Evolutionary conservation across 306 rosid genomes (phyloP), one percentile per base, ranked within the genome.

Genomic region (Geum urbanum): DNA sequence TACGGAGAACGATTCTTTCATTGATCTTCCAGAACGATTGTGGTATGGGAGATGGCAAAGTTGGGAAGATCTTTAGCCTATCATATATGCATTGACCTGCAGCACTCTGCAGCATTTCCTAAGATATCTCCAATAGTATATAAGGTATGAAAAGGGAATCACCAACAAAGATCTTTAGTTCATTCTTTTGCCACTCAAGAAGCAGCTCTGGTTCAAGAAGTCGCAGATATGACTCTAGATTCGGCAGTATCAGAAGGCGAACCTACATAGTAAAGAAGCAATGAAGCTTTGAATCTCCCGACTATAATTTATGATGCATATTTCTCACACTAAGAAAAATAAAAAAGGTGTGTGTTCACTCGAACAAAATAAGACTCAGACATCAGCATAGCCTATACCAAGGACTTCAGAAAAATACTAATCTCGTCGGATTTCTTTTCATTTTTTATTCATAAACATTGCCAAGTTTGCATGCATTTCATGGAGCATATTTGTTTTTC

Each of bases 151-250:
- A 70, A 72, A 59, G 53, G 53, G 53, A 73, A 82, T 80, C 84
- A 90, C 96, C 89, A 90, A 84, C 84, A 90, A n/a, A n/a, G n/a
- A n/a, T n/a, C 87, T 87, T 90, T 79, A 90, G 76, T 76, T 82
- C 96, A 77, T 90, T 86, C 85, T 81, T 90, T 84, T 90, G 88
- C 79, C 78, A 85, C 84, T 85, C 89, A 27, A 82, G 88, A 79
- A 84, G 84, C 85, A 90, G 77, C 83, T 90, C 91, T 69, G 89
- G 91, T 84, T 90, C 96, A 77, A 90, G 94, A 79, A 90, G 91
- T 72, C 52, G 81, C 66, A 90, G 78, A 79, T 90, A 90, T 51
- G 84, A 80, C 79, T 85, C 89, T 46, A 90, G 86, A 83, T 87
- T 90, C 54, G 94, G 96, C 76, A 90, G 76, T 67, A 90, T 68